Evolutionary conservation across 768 basidiomycete species (phyloP), one percentile per base, ranked within the genome.

Genomic region (Suillus weaverae): DNA sequence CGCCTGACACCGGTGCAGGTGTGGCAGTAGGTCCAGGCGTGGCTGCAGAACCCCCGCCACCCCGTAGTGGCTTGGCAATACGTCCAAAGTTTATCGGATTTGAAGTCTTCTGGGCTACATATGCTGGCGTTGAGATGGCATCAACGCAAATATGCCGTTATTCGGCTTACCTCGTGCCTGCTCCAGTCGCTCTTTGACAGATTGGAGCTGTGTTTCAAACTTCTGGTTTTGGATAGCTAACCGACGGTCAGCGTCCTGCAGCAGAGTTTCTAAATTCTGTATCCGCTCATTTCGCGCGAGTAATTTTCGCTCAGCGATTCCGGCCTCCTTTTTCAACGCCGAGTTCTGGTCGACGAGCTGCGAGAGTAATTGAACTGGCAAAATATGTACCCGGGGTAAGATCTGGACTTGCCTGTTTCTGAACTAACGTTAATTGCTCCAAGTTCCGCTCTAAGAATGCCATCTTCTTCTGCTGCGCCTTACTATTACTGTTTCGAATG

Each of bases 381-480:
- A 53, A 30, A 30, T 14, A n/a, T 57, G 33, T 61, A 48, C 56
- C 39, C 22, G 20, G 32, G 51, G 54, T 41, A 50, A 22, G n/a
- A 44, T 7, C 33, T 50, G 48, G 38, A 72, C 83, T 60, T 67
- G 91, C 96, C 89, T 98, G 95, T 78, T 98, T 97, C 85, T 99
- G 97, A 26, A 99, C 95, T 61, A 94, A 79, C 33, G 95, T 97
- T 68, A 99, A 80, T 73, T 97, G 94, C 73, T 98, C 96, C 61
- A 99, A 81, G 73, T 99, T 99, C 61, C 97, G 91, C 74, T 98
- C 95, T 62, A 99, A 79, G 86, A 98, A 97, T 14, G 95, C 93
- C 92, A 99, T 96, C 86, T 99, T 98, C 86, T 97, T 96, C 80
- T 97, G 94, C 70, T 99, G 97, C 8, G 97, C 94, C 77, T 97